phyloP scores from a whole-genome alignment of 2,329 filamentous ascomycete species.

The Fusarium sp. region DNA sequence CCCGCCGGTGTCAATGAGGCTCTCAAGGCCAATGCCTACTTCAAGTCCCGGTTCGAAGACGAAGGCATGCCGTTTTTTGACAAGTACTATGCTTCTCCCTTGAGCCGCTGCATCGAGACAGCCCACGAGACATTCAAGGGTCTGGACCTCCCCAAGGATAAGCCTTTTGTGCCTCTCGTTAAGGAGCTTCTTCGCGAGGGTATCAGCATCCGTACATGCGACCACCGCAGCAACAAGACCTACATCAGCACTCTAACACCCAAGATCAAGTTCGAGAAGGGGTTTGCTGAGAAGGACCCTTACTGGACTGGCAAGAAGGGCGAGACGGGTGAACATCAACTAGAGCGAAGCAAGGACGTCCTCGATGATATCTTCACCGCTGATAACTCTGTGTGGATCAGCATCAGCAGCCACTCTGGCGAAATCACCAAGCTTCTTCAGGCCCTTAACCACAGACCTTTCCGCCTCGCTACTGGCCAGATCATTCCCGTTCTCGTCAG shows the following conservation, averaged over 20 bases:
- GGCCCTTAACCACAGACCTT: slow-evolving; percentile 72
- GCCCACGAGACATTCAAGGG: slow-evolving; percentile 71
- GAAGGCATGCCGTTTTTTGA: slow-evolving; percentile 72
- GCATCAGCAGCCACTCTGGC: slow-evolving; percentile 71
- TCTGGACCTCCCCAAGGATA: slow-evolving; percentile 63
- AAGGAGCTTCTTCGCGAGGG: slow-evolving; percentile 77
- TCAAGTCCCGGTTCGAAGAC: slow-evolving; percentile 64
- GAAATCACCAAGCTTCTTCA: slow-evolving; percentile 66
- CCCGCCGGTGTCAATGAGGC: slow-evolving; percentile 69
- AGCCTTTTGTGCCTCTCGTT: slow-evolving; percentile 69
- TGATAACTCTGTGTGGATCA: slow-evolving; percentile 68
- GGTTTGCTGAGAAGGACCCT: slow-evolving; percentile 69
- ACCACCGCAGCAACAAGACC: slow-evolving; percentile 68
- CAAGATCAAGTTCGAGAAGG: slow-evolving; percentile 68
- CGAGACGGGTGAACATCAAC: slow-evolving; percentile 63
- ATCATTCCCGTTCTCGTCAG: slow-evolving; percentile 77
- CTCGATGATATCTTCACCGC: slow-evolving; percentile 69
- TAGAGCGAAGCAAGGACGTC: slow-evolving; percentile 61
- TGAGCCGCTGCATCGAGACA: slow-evolving; percentile 73
- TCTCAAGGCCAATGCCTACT: slow-evolving; percentile 69
- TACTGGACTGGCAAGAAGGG: slow-evolving; percentile 60
- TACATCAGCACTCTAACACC: slow-evolving; percentile 68
- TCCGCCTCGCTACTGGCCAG: slow-evolving; percentile 74
- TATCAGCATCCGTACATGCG: slow-evolving; percentile 77
- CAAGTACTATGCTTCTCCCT: slow-evolving; percentile 74